phyloP scores from a whole-genome alignment of 441 rosid genomes.

The Arabidopsis lyrata region DNA sequence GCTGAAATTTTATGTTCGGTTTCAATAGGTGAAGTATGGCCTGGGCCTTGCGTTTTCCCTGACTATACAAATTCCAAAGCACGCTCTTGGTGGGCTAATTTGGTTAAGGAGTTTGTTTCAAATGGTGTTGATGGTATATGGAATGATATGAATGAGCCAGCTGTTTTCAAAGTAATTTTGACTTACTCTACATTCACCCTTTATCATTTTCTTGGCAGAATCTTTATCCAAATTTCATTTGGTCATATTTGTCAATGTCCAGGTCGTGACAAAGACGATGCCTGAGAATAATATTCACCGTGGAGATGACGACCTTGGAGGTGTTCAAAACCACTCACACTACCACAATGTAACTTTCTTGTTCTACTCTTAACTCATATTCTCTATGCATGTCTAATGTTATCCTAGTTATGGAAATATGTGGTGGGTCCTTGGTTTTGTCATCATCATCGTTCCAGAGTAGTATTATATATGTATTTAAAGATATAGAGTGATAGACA shows the following conservation, averaged over 20 bases:
- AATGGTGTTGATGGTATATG: conserved; percentile 98
- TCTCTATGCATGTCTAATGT: conserved; percentile 18
- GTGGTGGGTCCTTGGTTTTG: conserved; percentile 1
- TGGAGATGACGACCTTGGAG: conserved; percentile 89
- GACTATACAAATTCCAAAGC: conserved; percentile 82
- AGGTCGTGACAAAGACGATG: conserved; percentile 93
- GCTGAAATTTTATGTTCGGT: conserved; percentile 25
- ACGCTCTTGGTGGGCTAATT: conserved; percentile 92
- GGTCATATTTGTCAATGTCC: conserved; percentile 32
- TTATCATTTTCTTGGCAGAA: conserved; percentile 15
- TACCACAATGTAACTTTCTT: conserved; percentile 85
- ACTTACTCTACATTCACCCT: neutral
- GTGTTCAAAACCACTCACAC: conserved; percentile 78
- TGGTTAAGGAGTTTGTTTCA: conserved; percentile 77
- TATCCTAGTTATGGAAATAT: conserved; percentile 10
- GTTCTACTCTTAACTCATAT: conserved; percentile 13
- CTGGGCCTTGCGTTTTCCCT: conserved; percentile 96
- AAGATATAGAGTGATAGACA: neutral
- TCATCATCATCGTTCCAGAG: neutral
- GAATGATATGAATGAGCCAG: conserved; percentile 99
- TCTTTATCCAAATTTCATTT: conserved; percentile 33
- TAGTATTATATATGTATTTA: neutral
- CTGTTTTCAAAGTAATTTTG: conserved; percentile 75
- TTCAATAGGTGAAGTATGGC: conserved; percentile 92
- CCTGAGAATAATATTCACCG: conserved; percentile 83